Evolutionary conservation across 176 grass and related monocot genomes (phyloP), one percentile per base, ranked within the genome.

Genomic region (Thalia dealbata): DNA sequence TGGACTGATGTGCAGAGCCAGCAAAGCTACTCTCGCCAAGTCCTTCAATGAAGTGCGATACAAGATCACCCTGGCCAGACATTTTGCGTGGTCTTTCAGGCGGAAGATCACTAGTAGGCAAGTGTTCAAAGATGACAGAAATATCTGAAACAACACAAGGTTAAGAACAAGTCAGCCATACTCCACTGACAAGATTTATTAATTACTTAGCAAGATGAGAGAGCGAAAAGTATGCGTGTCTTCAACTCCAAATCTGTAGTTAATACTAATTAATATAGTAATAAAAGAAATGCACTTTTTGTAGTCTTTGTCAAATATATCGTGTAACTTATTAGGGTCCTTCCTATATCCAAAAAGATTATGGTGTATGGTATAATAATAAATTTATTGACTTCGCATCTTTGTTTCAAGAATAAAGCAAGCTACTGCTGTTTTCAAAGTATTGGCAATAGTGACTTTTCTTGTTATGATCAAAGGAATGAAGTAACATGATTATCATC

Each of bases 101-200:
- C 43, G 75, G 70, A 75, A 67, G 75, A 76, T 86, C 82, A 51
- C 73, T 64, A 50, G 78, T 86, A 45, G 58, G 45, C 69, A 55
- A 88, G 28, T 83, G 82, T 76, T 67, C 80, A 82, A 74, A 82
- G 6, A 30, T 74, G 50, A 76, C 61, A 26, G 83, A 18, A 83
- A 79, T 63, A 67, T 83, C 89, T 95, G 95, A 68, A 29, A 72
- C 15, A 52, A n/a, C 18, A 68, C 43, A 18, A 68, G 6, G 42
- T 43, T 43, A 27, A 10, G 12, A 43, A 63, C 26, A 26, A 68
- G 65, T 67, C 42, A 43, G 35, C 10, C 65, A 63, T 28, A 28
- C 22, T 63, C 25, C 25, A 29, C 11, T 15, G 27, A 14, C 23
- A 29, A 63, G 61, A 28, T 63, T 14, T 29, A 29, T 63, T 24